A percentile compares a stretch with the other conserved stretches of the same genome.
phyloP scores from a whole-genome alignment of 2,329 filamentous ascomycete species.

The Xylariaceae sp. region DNA sequence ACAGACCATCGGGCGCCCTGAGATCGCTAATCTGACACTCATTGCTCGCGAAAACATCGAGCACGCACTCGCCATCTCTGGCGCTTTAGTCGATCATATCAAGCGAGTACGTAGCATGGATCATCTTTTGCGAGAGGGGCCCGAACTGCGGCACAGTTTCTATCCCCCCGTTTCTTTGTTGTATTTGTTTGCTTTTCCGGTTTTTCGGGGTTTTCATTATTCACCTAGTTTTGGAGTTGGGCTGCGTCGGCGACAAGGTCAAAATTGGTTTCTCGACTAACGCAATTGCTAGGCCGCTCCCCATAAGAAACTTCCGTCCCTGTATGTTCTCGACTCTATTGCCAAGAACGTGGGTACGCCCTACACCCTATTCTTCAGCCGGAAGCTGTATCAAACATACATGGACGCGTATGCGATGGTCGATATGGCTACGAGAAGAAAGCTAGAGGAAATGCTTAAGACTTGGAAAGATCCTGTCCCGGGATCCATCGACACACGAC shows the following conservation, averaged over 20 bases:
- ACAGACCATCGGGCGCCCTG: slow-evolving; percentile 82
- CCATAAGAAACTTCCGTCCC: slow-evolving; percentile 83
- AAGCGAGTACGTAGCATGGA: slow-evolving; percentile 67
- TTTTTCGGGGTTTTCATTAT: not conserved
- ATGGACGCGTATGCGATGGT: slow-evolving; percentile 95
- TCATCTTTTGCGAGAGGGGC: not conserved
- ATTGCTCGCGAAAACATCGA: slow-evolving; percentile 97
- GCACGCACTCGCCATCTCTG: slow-evolving; percentile 87
- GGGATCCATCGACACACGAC: slow-evolving; percentile 84
- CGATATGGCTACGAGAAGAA: slow-evolving; percentile 72
- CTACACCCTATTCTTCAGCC: slow-evolving; percentile 90
- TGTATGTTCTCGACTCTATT: slow-evolving; percentile 96
- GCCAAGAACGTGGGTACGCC: slow-evolving; percentile 98
- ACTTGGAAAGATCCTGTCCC: slow-evolving; percentile 98
- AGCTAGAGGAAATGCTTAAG: slow-evolving; percentile 94
- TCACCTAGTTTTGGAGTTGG: too few relatives aligned
- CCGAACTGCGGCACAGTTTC: not conserved
- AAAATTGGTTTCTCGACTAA: slow-evolving; percentile 34
- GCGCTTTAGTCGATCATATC: slow-evolving; percentile 87
- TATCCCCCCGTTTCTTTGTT: not conserved
- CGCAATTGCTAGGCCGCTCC: slow-evolving; percentile 65
- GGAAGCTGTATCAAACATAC: slow-evolving; percentile 87
- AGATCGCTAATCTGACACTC: slow-evolving; percentile 95
- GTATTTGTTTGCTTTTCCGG: not conserved
- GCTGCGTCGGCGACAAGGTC: not conserved